Conservation (phyloP, 768 basidiomycete species). For the Megacollybia marginata region DNA sequence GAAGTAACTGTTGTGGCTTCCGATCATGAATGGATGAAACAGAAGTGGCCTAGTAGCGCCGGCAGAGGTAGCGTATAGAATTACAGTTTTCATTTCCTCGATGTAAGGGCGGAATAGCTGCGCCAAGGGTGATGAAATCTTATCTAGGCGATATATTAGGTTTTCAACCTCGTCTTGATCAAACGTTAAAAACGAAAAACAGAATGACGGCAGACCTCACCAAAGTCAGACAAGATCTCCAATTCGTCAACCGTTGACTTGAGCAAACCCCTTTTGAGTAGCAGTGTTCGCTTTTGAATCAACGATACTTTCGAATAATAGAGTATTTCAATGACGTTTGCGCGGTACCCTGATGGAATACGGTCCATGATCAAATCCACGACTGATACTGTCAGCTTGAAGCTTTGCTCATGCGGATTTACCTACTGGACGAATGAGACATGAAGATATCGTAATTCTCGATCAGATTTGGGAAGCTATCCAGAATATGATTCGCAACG, state of each 20-base stretch:
- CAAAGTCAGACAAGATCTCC: conserved; percentile 58
- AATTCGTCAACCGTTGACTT: conserved; percentile 67
- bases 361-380: conserved; percentile 56
- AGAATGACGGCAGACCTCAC: conserved; percentile 25
- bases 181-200: neutral
- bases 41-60: conserved; percentile 58
- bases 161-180: conserved; percentile 55
- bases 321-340: conserved; percentile 56
- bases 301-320: conserved; percentile 55
- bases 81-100: conserved; percentile 55
- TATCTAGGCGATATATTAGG: conserved; percentile 50
- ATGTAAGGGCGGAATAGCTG: conserved; percentile 41
- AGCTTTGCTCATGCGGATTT: neutral
- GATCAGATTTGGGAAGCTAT: conserved; percentile 63
- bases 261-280: conserved; percentile 64
- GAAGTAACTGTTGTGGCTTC: conserved; percentile 56
- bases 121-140: conserved; percentile 45
- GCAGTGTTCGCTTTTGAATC: conserved; percentile 60
- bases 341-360: conserved; percentile 49
- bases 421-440: conserved; percentile 70
- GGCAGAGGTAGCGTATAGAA: conserved; percentile 50
- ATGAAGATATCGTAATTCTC: conserved; percentile 70
- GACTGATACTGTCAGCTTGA: conserved; percentile 35
- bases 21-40: conserved; percentile 72
- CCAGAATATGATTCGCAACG: conserved; percentile 58